Conservation (phyloP, 805 yeast species). For the Ogataea zsoltii region DNA sequence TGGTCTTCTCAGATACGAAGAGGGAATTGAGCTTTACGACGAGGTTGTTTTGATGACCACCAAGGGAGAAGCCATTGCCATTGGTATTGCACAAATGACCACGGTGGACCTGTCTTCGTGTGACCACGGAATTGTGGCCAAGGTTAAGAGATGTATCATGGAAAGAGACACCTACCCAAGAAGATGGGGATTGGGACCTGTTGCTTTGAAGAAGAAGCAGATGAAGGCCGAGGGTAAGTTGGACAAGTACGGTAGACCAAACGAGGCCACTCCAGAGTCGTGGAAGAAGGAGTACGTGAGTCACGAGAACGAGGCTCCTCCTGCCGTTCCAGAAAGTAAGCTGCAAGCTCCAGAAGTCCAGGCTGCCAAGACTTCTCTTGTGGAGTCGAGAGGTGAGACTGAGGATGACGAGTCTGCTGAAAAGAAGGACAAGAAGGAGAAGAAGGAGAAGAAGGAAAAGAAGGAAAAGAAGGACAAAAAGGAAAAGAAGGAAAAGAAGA, state of each 20-base stretch:
- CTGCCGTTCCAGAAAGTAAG: conserved; percentile 57
- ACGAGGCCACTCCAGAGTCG: conserved; percentile 88
- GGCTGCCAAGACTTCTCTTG: conserved; percentile 49
- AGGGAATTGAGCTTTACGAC: conserved; percentile 94
- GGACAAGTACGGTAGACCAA: conserved; percentile 91
- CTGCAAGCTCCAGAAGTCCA: conserved; percentile 39
- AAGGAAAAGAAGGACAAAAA: conserved; percentile 40
- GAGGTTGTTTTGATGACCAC: conserved; percentile 98
- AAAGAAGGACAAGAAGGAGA: conserved; percentile 54
- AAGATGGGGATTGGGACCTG: conserved; percentile 99
- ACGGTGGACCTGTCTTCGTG: conserved; percentile 94
- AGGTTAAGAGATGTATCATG: conserved; percentile 99
- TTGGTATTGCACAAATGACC: conserved; percentile 98
- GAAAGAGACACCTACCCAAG: conserved; percentile 99
- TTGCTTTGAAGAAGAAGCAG: conserved; percentile 98
- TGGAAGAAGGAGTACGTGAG: conserved; percentile 88
- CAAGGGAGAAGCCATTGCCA: conserved; percentile 98
- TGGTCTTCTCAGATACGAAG: conserved; percentile 95
- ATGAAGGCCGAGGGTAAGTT: conserved; percentile 95
- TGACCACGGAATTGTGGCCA: conserved; percentile 98
- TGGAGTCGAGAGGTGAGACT: conserved; percentile 37
- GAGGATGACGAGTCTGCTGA: conserved; percentile 29
- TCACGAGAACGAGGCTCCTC: conserved; percentile 62
- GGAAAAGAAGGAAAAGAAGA: conserved; percentile 27
- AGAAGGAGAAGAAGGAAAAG: conserved; percentile 54